A percentile compares a stretch with the other conserved stretches of the same genome.
phyloP scores from a whole-genome alignment of 2,329 filamentous ascomycete genomes.

The Thielaviopsis ethacetica region DNA sequence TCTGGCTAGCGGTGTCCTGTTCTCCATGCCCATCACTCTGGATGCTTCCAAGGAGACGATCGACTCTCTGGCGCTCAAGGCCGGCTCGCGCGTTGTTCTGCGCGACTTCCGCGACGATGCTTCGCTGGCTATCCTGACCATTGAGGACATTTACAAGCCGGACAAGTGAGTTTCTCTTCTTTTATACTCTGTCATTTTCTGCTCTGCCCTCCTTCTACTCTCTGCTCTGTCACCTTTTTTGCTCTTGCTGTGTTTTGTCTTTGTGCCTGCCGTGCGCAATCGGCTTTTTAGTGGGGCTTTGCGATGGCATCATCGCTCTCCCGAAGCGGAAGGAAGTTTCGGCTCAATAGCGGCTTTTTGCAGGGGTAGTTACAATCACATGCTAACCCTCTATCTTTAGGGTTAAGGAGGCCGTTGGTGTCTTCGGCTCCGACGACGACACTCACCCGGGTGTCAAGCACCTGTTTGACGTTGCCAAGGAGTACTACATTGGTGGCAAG shows the following conservation, averaged over 20 bases:
- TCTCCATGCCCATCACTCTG: constrained; percentile 92
- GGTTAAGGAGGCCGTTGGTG: constrained; percentile 75
- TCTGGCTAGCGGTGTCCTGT: constrained; percentile 75
- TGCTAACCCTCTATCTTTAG: constrained; percentile 25
- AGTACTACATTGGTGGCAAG: constrained; percentile 92
- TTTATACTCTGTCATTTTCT: neutral
- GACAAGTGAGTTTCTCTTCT: constrained; percentile 51
- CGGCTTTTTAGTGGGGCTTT: constrained; percentile 8
- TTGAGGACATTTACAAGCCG: constrained; percentile 89
- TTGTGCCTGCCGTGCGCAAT: neutral
- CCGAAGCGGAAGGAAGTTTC: constrained; percentile 1
- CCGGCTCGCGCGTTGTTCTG: constrained; percentile 69
- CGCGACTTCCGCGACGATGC: constrained; percentile 93
- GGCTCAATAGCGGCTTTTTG: neutral
- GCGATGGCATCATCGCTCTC: constrained; percentile 11
- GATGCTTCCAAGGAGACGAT: constrained; percentile 66
- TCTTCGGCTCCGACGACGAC: constrained; percentile 82
- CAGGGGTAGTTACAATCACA: neutral
- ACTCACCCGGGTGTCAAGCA: constrained; percentile 88
- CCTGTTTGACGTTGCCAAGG: constrained; percentile 62
- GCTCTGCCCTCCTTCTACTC: no score
- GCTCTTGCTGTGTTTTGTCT: neutral
- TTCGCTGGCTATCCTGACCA: constrained; percentile 86
- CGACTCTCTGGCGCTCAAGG: constrained; percentile 56
- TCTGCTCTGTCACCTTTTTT: neutral